These are phyloP conservation scores for Globisporangium nunn DNA, from an alignment of 352 stramenopile genomes.

Conservation along the genomic window DNA sequence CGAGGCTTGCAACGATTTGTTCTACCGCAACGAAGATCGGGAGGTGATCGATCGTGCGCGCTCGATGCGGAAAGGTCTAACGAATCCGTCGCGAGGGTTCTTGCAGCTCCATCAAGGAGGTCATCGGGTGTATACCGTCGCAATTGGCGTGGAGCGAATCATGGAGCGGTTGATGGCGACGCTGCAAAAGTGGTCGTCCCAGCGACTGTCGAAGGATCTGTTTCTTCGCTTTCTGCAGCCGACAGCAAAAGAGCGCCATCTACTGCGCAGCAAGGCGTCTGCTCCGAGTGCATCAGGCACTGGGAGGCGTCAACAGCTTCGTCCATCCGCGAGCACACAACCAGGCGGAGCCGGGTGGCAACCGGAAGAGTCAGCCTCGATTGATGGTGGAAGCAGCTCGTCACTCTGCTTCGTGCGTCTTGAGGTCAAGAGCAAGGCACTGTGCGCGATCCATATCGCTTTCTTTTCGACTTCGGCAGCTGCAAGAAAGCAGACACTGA, in stretches of 20 bases:
- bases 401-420: constrained; percentile 80
- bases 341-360: constrained; percentile 1
- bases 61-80: constrained; percentile 18
- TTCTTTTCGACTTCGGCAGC: constrained; percentile 76
- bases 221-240: constrained; percentile 71
- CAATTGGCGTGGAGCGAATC: constrained; percentile 49
- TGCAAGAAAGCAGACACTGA: constrained; percentile 54
- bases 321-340: constrained; percentile 17
- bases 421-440: constrained; percentile 72
- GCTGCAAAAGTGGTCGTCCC: constrained; percentile 72
- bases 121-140: constrained; percentile 21
- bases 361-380: constrained; percentile 7
- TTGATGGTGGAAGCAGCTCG: constrained; percentile 31
- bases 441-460: constrained; percentile 76
- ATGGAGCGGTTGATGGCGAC: constrained; percentile 45
- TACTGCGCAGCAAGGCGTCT: constrained; percentile 15
- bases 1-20: constrained; percentile 47
- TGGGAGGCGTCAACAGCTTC: constrained; percentile 24
- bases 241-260: constrained; percentile 4
- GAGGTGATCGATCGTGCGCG: constrained; percentile 24
- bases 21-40: constrained; percentile 51
- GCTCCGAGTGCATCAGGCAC: constrained; percentile 8
- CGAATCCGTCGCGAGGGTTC: constrained; percentile 21
- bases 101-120: constrained; percentile 25
- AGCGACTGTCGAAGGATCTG: constrained; percentile 68